phyloP scores from a whole-genome alignment of 2,329 filamentous ascomycete species.

The Thermothelomyces thermophilus region DNA sequence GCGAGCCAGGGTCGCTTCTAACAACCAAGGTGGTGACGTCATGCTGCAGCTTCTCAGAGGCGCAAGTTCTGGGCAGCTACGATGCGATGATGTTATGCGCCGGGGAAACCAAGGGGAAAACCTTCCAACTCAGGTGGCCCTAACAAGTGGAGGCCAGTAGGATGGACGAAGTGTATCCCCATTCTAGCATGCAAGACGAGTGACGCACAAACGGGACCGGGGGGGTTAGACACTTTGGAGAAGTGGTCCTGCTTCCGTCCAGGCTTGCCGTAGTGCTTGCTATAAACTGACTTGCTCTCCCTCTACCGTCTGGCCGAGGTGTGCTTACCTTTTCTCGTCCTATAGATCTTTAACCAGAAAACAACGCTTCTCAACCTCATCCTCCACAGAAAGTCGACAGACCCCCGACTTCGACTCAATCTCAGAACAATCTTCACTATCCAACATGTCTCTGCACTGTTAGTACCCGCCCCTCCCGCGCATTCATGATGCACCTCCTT shows the following conservation, averaged over 20 bases:
- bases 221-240: not conserved
- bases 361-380: too few relatives aligned
- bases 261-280: conserved; percentile 1
- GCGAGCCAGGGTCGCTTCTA: conserved; percentile 1
- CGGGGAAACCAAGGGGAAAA: not conserved
- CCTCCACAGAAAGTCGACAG: too few relatives aligned
- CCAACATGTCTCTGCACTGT: conserved; percentile 56
- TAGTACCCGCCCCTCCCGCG: conserved; percentile 27
- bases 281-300: conserved; percentile 17
- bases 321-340: conserved; percentile 11
- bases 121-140: conserved; percentile 1
- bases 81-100: conserved; percentile 24
- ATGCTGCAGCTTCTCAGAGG: conserved; percentile 34
- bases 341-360: not conserved
- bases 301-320: conserved; percentile 2
- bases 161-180: not conserved
- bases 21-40: conserved; percentile 36
- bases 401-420: conserved; percentile 9
- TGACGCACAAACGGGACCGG: conserved; percentile 23
- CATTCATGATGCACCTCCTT: not conserved
- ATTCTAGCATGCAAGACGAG: not conserved
- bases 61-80: conserved; percentile 18
- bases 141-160: conserved; percentile 2
- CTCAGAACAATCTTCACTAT: conserved; percentile 8
- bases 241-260: conserved; percentile 2